Evolutionary conservation across 2,329 filamentous ascomycete species (phyloP).

Genomic region (Hypomyces rosellus): DNA sequence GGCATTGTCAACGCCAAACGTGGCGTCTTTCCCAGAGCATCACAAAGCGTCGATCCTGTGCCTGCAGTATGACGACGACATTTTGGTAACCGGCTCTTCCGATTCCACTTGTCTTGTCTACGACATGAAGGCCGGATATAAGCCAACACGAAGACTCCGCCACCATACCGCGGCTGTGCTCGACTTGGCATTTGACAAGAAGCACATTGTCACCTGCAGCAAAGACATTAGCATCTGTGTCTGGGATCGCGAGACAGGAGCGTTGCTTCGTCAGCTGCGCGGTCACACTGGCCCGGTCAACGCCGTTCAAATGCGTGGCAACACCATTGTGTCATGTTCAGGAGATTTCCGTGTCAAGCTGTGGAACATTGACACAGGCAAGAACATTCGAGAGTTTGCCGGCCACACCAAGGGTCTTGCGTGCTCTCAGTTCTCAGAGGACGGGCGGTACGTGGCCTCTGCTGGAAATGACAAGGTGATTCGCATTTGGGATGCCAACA

Average conservation of each 20-base stretch:
- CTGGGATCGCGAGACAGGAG: slow-evolving; percentile 79
- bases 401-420: slow-evolving; percentile 91
- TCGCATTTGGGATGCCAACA: slow-evolving; percentile 92
- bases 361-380: slow-evolving; percentile 88
- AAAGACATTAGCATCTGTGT: slow-evolving; percentile 93
- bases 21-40: slow-evolving; percentile 56
- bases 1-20: slow-evolving; percentile 44
- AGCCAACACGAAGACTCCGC: slow-evolving; percentile 68
- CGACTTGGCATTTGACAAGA: slow-evolving; percentile 86
- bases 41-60: slow-evolving; percentile 93
- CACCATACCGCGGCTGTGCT: slow-evolving; percentile 84
- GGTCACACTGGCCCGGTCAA: slow-evolving; percentile 93
- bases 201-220: slow-evolving; percentile 92
- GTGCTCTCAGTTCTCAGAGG: slow-evolving; percentile 92
- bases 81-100: slow-evolving; percentile 91
- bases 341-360: slow-evolving; percentile 91
- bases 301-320: slow-evolving; percentile 88
- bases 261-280: slow-evolving; percentile 67
- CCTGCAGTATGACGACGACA: slow-evolving; percentile 86
- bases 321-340: slow-evolving; percentile 86
- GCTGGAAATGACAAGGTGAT: slow-evolving; percentile 95
- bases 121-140: slow-evolving; percentile 71
- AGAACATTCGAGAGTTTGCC: slow-evolving; percentile 81
- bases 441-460: slow-evolving; percentile 86
- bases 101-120: slow-evolving; percentile 90